Evolutionary conservation across 2,329 filamentous ascomycete species (phyloP).

Genomic region (Nemania serpens): DNA sequence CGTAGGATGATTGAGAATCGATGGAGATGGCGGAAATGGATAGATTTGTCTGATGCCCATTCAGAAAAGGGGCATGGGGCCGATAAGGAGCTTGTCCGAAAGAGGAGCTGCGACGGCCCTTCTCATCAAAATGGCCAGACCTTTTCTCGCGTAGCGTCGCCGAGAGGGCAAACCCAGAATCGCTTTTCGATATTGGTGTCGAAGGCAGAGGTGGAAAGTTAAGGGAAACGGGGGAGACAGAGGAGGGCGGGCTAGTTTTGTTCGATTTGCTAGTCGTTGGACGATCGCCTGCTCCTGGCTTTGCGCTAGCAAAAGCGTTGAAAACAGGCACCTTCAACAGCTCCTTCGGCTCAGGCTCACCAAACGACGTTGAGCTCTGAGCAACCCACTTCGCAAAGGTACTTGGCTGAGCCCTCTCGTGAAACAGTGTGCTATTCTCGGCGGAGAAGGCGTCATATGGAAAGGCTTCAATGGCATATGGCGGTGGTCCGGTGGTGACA

Average conservation of each 20-base stretch:
- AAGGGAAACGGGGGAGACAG: conserved; percentile 76
- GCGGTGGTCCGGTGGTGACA: conserved; percentile 84
- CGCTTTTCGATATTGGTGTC: conserved; percentile 83
- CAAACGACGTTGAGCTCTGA: conserved; percentile 88
- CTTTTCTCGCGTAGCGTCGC: conserved; percentile 90
- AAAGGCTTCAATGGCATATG: conserved; percentile 91
- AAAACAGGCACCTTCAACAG: conserved; percentile 71
- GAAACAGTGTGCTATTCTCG: conserved; percentile 82
- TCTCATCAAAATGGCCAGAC: conserved; percentile 82
- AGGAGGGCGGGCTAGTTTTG: conserved; percentile 65
- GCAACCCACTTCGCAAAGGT: conserved; percentile 84
- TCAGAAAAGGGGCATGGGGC: conserved; percentile 75
- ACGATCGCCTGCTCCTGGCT: conserved; percentile 71
- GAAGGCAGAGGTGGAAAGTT: conserved; percentile 77
- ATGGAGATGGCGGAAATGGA: conserved; percentile 65
- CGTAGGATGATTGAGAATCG: conserved; percentile 73
- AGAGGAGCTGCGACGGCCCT: conserved; percentile 88
- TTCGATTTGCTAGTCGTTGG: conserved; percentile 74
- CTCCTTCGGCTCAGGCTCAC: conserved; percentile 61
- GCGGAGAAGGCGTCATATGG: conserved; percentile 89
- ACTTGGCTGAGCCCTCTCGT: conserved; percentile 68
- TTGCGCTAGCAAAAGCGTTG: conserved; percentile 86
- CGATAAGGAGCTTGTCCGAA: conserved; percentile 74
- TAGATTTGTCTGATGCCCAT: conserved; percentile 63
- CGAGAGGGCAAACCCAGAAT: conserved; percentile 87